phyloP scores from a whole-genome alignment of 2,329 filamentous ascomycete species.

The Monascus ruber region DNA sequence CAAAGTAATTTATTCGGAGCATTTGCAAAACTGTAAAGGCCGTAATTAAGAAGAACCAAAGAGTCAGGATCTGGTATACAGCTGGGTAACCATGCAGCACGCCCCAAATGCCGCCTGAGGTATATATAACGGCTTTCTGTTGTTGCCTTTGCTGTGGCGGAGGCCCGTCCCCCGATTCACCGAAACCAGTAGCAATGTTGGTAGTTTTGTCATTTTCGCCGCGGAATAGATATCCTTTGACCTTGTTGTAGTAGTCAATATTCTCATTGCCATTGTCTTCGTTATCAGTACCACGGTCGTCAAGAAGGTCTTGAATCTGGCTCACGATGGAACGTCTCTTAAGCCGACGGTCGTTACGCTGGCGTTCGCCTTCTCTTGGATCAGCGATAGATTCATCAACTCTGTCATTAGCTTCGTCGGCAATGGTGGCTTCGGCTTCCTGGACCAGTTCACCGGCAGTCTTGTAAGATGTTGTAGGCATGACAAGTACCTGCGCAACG shows the following conservation, averaged over 20 bases:
- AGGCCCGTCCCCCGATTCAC: conserved; percentile 8
- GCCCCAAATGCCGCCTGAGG: conserved; percentile 61
- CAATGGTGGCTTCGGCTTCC: conserved; percentile 48
- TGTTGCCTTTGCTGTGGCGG: conserved; percentile 24
- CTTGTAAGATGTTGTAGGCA: conserved; percentile 70
- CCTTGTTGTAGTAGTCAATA: conserved; percentile 1
- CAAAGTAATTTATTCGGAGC: conserved; percentile 84
- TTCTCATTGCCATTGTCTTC: conserved; percentile 27
- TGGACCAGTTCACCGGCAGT: conserved; percentile 73
- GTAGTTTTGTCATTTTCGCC: conserved; percentile 17
- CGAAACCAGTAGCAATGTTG: conserved; percentile 1
- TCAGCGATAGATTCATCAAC: conserved; percentile 46
- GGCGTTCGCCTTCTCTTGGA: conserved; percentile 33
- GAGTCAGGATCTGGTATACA: conserved; percentile 59
- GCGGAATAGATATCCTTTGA: conserved; percentile 9
- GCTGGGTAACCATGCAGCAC: conserved; percentile 66
- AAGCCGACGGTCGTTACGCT: conserved; percentile 44
- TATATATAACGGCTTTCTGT: conserved; percentile 11
- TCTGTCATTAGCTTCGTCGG: conserved; percentile 45
- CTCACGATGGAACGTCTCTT: conserved; percentile 53
- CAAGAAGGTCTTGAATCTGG: conserved; percentile 64
- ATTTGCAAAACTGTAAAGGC: conserved; percentile 68
- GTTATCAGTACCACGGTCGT: conserved; percentile 21
- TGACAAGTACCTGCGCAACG: conserved; percentile 55
- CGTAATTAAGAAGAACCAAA: conserved; percentile 77